Base-by-base conservation (phyloP, 495 filamentous ascomycete species). In the Penicillium bovifimosum region DNA sequence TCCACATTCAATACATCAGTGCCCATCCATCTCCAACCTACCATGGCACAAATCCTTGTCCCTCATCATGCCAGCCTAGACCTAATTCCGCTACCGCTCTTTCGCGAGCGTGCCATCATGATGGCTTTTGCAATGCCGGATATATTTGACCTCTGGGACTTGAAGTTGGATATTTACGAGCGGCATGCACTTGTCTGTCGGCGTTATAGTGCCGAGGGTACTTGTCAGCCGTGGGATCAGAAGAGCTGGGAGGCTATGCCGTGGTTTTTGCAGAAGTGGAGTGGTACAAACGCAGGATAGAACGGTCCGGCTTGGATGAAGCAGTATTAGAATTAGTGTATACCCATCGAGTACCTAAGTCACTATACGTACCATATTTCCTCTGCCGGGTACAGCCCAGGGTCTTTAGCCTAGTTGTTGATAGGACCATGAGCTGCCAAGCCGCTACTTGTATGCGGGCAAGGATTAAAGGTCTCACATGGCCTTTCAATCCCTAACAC, bases 41-140 rank as follows among this genome's bases (percentile, higher is more conserved):
- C 75, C 2, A 58, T 70, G 33, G 65, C 73, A 1, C 75, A 78
- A 56, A 69, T 78, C 10, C 62, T 78, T 6, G 62, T 71, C 33
- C 67, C 71, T 9, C 75, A 76, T 50, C 70, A 74, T 44, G 65
- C 72, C 3, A 65, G 67, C 11, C 52, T 78, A 9, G 75, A 76
- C 42, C 44, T 78, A 9, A 64, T 78, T 9, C 73, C 75, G 0
- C 34, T 75, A n/a, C 75, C 75, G 0, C 38, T 52, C 1, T 55
- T 78, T 2, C 58, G 75, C 5, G 66, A 67, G 10, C 49, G 71
- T 2, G 69, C 63, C 0, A 74, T 78, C 16, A 66, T 65, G 43
- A 40, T 73, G 24, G 59, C 64, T 9, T 63, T 65, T 28, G 63
- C 64, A 0, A 51, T 60, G 41, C 71, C 71, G 0, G 29, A 56